phyloP scores from a whole-genome alignment of 352 stramenopile species.

The Globisporangium parvum region DNA sequence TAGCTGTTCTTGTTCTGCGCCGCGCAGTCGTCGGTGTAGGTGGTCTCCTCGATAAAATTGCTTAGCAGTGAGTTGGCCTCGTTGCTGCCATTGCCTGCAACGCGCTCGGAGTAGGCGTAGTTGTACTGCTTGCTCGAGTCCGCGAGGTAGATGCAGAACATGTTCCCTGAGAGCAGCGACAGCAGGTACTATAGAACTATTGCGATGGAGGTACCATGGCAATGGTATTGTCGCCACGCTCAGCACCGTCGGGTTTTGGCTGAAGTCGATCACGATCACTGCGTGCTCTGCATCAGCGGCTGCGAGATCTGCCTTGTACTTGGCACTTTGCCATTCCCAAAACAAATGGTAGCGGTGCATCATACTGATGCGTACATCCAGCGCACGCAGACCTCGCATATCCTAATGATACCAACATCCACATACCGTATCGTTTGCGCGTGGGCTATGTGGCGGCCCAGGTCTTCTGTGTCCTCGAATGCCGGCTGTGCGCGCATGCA shows the following conservation, averaged over 20 bases:
- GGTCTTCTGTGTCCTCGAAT: neutral
- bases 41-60: neutral
- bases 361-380: neutral
- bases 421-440: neutral
- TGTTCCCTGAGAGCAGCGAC: slow-evolving; percentile 11
- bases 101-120: slow-evolving; percentile 9
- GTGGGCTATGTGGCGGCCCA: neutral
- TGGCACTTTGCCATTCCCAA: neutral
- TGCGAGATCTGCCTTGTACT: neutral
- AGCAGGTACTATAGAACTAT: too few relatives aligned
- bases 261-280: neutral
- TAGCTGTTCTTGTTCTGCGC: neutral
- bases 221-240: neutral
- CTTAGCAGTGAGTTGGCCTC: neutral
- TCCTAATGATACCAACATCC: neutral
- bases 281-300: neutral
- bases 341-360: neutral
- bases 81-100: neutral
- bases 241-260: slow-evolving; percentile 8
- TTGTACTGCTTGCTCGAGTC: slow-evolving; percentile 9
- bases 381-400: neutral
- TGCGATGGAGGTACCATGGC: slow-evolving; percentile 21
- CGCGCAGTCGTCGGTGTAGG: neutral
- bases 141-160: slow-evolving; percentile 15
- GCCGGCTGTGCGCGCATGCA: neutral